These are phyloP conservation scores for Spatholobus suberectus DNA, from an alignment of 306 rosid genomes.

Conservation along the genomic window DNA sequence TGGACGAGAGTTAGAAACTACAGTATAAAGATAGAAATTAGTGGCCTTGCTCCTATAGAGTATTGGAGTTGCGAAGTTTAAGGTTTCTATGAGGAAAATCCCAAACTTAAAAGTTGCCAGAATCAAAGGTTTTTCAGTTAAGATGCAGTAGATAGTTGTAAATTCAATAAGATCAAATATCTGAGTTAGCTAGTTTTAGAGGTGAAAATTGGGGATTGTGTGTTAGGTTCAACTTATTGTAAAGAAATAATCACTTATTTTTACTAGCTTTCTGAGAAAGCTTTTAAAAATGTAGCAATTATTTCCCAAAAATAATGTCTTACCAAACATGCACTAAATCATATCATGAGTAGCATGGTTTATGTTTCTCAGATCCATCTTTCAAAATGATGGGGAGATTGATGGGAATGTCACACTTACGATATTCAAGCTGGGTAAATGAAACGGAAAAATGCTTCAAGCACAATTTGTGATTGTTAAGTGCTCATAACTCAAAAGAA, in stretches of 20 bases:
- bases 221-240: neutral
- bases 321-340: neutral
- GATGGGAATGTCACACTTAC: neutral
- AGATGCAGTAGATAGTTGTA: neutral
- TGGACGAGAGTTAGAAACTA: neutral
- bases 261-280: neutral
- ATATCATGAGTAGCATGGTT: neutral
- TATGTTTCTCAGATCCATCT: neutral
- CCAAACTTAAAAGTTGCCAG: neutral
- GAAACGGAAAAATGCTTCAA: neutral
- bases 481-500: neutral
- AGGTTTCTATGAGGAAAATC: constrained; percentile 7
- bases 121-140: constrained; percentile 14
- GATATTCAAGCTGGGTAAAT: neutral
- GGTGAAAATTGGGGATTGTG: neutral
- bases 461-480: neutral
- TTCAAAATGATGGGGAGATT: neutral
- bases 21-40: constrained; percentile 10
- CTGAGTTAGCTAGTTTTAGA: neutral
- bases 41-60: neutral
- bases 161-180: neutral
- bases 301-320: neutral
- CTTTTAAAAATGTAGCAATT: neutral
- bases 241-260: neutral
- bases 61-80: neutral